Conservation (phyloP, 345 rosid genomes). For the Noccaea caerulescens region DNA sequence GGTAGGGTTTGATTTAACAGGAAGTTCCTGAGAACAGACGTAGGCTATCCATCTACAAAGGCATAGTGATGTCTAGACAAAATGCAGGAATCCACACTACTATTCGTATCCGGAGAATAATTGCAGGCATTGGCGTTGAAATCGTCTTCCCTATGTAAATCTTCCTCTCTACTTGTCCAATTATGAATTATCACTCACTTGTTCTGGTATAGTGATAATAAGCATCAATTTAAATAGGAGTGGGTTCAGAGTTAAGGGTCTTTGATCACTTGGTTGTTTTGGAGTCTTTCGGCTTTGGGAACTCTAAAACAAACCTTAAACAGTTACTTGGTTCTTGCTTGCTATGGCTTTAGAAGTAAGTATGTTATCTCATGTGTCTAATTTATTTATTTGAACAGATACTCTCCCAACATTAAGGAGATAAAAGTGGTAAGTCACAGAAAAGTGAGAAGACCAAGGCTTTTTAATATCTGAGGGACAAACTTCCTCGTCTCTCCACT, state of each 20-base stretch:
- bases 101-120: conserved; percentile 77
- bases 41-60: conserved; percentile 77
- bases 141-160: no score
- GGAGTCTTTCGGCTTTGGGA: no score
- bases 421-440: conserved; percentile 65
- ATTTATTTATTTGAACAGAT: conserved; percentile 38
- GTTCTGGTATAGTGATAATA: no score
- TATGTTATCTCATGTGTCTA: conserved; percentile 3
- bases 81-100: conserved; percentile 92
- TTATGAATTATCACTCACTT: no score
- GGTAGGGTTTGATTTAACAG: conserved; percentile 49
- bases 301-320: conserved; percentile 15
- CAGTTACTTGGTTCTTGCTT: background rate
- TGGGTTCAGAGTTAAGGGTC: no score
- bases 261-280: no score
- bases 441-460: conserved; percentile 86
- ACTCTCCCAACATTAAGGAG: no score
- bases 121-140: conserved; percentile 80
- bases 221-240: no score
- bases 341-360: background rate
- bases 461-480: conserved; percentile 77
- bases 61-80: conserved; percentile 82
- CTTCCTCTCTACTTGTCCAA: no score
- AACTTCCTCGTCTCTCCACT: conserved; percentile 89
- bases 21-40: conserved; percentile 82